Base-by-base conservation (phyloP, 1,284 basidiomycete species). In the Ceratobasidium sp. region DNA sequence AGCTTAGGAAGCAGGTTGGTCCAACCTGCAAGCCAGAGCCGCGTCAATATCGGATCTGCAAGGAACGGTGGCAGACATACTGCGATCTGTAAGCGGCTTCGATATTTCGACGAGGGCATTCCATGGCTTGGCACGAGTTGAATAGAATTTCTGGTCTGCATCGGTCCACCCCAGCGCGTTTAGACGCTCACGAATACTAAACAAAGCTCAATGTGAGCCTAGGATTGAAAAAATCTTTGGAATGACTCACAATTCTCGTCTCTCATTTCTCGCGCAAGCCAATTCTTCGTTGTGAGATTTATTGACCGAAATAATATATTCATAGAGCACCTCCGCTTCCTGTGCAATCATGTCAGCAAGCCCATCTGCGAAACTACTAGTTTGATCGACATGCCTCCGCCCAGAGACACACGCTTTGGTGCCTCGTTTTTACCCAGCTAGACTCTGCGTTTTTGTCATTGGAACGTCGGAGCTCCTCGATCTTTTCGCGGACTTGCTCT, bases 1-100 rank as follows among this genome's bases (percentile, higher is more conserved):
- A 65, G 29, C 48, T 65, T 65, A 15, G 63, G 63, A 24, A 48
- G 29, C 5, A 65, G 29, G 22, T 65, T 65, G 1, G 24, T 31
- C 63, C 63, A 65, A 33, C 27, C 63, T 65, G 45, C 1, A 15
- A 57, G 27, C 4, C 7, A n/a, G 24, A 11, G 19, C 19, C 47
- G 4, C 31, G 33, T n/a, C 17, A 29, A 44, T 8, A 22, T 45
- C 8, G 11, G 27, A 45, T 19, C 24, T 29, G 6, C 2, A 27
- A 44, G 36, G 5, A 19, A 6, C 15, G n/a, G 6, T 19, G 14
- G 1, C 2, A 47, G 11, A 47, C 60, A 3, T 48, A 63, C 60
- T 63, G 15, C 8, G 62, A 17, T 64, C 62, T 15, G 62, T 45
- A 2, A 64, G 62, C 1, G 54, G 54, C 29, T 57, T 63, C 17